phyloP scores from a whole-genome alignment of 148 eudicot genomes.

The Euryodendron excelsum region DNA sequence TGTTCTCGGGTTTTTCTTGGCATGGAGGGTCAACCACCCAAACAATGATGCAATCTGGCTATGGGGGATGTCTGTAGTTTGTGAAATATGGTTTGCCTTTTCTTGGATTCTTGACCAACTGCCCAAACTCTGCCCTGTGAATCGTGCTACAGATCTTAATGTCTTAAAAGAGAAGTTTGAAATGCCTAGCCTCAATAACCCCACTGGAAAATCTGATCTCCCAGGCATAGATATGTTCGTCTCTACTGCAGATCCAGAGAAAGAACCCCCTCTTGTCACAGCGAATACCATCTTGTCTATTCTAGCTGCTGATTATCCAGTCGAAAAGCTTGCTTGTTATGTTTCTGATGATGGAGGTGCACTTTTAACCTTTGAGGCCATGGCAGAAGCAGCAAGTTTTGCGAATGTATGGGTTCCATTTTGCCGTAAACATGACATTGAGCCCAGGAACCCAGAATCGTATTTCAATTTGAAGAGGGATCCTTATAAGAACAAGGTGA shows the following conservation, averaged over 20 bases:
- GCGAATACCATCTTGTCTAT: slow-evolving; percentile 88
- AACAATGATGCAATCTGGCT: slow-evolving; percentile 91
- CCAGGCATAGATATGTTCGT: slow-evolving; percentile 89
- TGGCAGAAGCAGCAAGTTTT: slow-evolving; percentile 97
- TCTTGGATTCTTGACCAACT: slow-evolving; percentile 94
- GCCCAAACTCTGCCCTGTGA: slow-evolving; percentile 85
- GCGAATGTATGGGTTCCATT: slow-evolving; percentile 88
- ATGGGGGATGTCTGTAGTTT: slow-evolving; percentile 94
- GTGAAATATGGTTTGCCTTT: slow-evolving; percentile 95
- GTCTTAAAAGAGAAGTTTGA: slow-evolving; percentile 89
- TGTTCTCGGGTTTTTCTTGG: slow-evolving; percentile 69
- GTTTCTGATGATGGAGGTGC: slow-evolving; percentile 98
- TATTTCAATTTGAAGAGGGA: slow-evolving; percentile 79
- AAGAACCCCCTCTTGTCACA: slow-evolving; percentile 96
- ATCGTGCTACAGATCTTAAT: slow-evolving; percentile 87
- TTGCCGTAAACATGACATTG: slow-evolving; percentile 86
- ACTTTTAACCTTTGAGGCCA: slow-evolving; percentile 92
- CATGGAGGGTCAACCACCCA: slow-evolving; percentile 72
- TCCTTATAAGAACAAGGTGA: slow-evolving; percentile 80
- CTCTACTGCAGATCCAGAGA: slow-evolving; percentile 96
- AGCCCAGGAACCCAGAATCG: slow-evolving; percentile 88
- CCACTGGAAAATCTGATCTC: slow-evolving; percentile 89
- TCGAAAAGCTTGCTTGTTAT: slow-evolving; percentile 90
- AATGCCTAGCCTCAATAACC: slow-evolving; percentile 61
- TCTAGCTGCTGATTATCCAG: slow-evolving; percentile 85